Evolutionary conservation across 139 green algal genomes (phyloP).

Genomic region (Coccomyxa sp.): DNA sequence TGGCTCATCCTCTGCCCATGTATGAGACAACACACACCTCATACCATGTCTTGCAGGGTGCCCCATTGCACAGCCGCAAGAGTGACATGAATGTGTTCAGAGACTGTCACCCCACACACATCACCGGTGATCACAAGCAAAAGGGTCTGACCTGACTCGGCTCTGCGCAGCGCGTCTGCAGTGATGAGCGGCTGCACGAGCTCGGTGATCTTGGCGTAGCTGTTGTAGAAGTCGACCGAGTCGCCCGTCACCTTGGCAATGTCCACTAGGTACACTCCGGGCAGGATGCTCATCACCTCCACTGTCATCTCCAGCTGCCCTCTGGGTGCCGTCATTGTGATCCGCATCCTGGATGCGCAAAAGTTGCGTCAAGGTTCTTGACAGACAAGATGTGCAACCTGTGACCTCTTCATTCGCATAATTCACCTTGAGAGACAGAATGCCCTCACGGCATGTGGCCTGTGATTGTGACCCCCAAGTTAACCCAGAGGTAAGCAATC

Average conservation of each 20-base stretch:
- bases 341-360: slow-evolving; percentile 28
- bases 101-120: not conserved
- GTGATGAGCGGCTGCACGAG: slow-evolving; percentile 18
- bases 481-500: too few species aligned
- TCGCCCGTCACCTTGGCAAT: slow-evolving; percentile 29
- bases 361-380: too few species aligned
- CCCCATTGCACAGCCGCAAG: not conserved
- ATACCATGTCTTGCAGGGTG: not conserved
- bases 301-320: slow-evolving; percentile 21
- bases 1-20: too few species aligned
- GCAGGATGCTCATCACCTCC: slow-evolving; percentile 31
- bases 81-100: not conserved
- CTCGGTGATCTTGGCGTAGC: slow-evolving; percentile 31
- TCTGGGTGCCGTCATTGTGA: slow-evolving; percentile 21
- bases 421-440: too few species aligned
- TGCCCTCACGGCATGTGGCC: too few species aligned
- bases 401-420: too few species aligned
- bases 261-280: slow-evolving; percentile 33
- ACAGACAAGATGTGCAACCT: not conserved
- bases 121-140: not conserved
- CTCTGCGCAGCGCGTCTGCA: not conserved
- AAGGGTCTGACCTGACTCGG: not conserved
- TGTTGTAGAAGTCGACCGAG: slow-evolving; percentile 42
- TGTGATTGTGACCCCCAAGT: too few species aligned
- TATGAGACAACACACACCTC: not conserved